Percentiles rank a stretch among this genome's conserved stretches.
Conservation (phyloP, 345 rosid species). For the Eucalyptus camaldulensis region DNA sequence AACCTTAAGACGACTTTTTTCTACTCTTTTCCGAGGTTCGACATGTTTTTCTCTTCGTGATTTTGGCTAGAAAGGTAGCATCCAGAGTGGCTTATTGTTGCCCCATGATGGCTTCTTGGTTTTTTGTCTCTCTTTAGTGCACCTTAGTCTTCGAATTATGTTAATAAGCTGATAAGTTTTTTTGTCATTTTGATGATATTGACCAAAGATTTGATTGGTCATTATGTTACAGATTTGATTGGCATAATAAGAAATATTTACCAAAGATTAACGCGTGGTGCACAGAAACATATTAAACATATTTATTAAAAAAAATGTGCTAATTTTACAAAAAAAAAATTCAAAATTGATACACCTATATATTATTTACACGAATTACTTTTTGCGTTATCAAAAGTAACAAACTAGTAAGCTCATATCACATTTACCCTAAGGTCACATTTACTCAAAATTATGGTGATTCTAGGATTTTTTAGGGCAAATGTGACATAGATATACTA, state of each 20-base stretch:
- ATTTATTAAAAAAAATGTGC: neutral
- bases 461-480: neutral
- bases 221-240: neutral
- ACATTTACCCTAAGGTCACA: neutral
- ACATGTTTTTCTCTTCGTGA: neutral
- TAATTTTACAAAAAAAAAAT: neutral
- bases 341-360: too few relatives aligned
- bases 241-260: neutral
- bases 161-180: neutral
- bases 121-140: neutral
- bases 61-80: neutral
- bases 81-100: neutral
- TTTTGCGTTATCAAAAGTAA: neutral
- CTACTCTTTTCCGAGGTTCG: neutral
- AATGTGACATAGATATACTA: neutral
- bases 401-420: neutral
- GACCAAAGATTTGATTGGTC: neutral
- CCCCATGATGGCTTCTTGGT: neutral
- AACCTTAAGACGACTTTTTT: neutral
- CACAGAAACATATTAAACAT: neutral
- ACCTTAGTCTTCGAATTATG: neutral
- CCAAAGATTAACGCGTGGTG: neutral
- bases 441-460: neutral
- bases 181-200: neutral
- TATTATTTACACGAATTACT: neutral